Base-by-base conservation (phyloP, 2,329 filamentous ascomycete species). In the Chrysosporium queenslandicum region DNA sequence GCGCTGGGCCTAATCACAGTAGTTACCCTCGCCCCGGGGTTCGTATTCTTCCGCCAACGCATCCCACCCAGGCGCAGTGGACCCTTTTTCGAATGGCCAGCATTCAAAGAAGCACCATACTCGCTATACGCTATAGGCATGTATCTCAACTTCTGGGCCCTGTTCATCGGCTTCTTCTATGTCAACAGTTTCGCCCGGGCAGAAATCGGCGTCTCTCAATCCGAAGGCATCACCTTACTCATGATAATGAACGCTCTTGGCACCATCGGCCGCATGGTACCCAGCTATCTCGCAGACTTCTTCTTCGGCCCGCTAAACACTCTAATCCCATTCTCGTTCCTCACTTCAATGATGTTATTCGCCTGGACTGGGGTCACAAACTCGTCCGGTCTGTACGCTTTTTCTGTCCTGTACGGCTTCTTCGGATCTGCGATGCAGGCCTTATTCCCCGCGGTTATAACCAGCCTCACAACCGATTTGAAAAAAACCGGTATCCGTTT, bases 211-310 rank as follows among this genome's bases (percentile, higher is more conserved):
- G 60, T 74, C 2, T 65, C 68, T 0, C 67, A 73, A 50, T 60
- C 65, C 1, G 67, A 69, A 48, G 74, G 80, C 3, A 74, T 85
- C 46, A 77, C 82, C 59, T 64, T 86, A 6, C 68, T 87, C 11
- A 71, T 86, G 23, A 69, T 86, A 2, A 70, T 85, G 61, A 87
- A 86, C 65, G 81, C 77, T 18, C 71, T 81, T 9, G 80, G 82
- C 1, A 53, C 79, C 12, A 53, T 78, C 2, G 80, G 81, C 8
- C 77, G 83, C 0, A 54, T 84, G 9, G 57, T 80, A 0, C 81
- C 81, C 0, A 80, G 76, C 61, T 69, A 74, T 56, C 58, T 82
- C 1, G 81, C 82, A 2, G 81, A 86, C 60, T 65, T 65, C 29
- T 74, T 65, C 54, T 64, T 73, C 16, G 83, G 84, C 0, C 72